Conservation (phyloP, 257 asterid species). For the Capsicum rhomboideum region DNA sequence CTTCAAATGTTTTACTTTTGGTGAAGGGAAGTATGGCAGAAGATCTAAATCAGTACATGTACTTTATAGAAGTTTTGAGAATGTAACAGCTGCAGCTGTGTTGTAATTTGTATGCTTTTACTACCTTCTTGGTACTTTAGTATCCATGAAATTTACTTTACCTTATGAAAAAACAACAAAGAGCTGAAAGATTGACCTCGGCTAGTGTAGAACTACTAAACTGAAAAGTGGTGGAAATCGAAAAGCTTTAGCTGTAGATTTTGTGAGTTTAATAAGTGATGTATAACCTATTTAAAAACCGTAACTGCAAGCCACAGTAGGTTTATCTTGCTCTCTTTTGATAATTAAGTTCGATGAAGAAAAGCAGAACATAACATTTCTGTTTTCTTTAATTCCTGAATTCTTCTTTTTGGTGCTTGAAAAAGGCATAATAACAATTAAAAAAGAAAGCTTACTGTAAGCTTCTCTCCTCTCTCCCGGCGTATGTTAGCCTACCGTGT, state of each 20-base stretch:
- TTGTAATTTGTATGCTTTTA: not conserved
- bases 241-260: not conserved
- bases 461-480: too few species aligned
- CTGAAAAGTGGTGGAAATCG: not conserved
- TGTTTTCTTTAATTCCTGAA: not conserved
- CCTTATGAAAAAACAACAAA: not conserved
- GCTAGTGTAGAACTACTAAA: not conserved
- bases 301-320: not conserved
- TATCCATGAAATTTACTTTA: not conserved
- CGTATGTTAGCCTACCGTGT: too few species aligned
- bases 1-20: not conserved
- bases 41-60: not conserved
- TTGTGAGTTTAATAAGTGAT: not conserved
- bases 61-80: not conserved
- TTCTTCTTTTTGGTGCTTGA: not conserved
- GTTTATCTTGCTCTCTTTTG: not conserved
- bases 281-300: not conserved
- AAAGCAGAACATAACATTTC: not conserved
- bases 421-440: not conserved
- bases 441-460: too few species aligned
- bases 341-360: not conserved
- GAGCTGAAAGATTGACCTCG: not conserved
- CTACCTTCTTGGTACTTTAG: not conserved
- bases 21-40: not conserved
- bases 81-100: not conserved